phyloP scores from a whole-genome alignment of 768 basidiomycete genomes.

The Tremella fuciformis region DNA sequence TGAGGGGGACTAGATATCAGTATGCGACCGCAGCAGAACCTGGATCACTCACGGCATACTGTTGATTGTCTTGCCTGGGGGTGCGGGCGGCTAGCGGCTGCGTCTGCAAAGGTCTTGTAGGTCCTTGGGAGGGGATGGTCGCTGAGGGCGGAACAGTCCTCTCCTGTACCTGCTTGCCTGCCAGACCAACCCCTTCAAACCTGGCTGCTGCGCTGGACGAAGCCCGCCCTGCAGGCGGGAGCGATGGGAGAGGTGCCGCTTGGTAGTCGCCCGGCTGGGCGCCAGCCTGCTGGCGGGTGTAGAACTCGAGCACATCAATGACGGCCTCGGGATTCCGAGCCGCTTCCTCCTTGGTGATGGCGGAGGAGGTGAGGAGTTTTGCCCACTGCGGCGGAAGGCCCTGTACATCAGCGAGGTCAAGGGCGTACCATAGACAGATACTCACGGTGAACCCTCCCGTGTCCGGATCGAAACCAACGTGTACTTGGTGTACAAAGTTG shows the following conservation, averaged over 20 bases:
- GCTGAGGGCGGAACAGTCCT: neutral
- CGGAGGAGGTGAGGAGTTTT: conserved; percentile 91
- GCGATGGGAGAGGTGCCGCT: conserved; percentile 44
- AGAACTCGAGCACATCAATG: conserved; percentile 95
- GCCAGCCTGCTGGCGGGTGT: conserved; percentile 78
- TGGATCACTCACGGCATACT: neutral
- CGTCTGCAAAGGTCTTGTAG: neutral
- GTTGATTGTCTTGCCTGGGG: neutral
- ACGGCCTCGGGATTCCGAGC: conserved; percentile 96
- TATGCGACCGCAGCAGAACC: neutral
- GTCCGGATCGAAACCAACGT: conserved; percentile 92
- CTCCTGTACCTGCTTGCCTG: conserved; percentile 57
- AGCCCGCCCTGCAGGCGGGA: conserved; percentile 41
- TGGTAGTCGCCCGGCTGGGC: conserved; percentile 22
- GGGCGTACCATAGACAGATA: conserved; percentile 1
- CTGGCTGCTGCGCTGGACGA: conserved; percentile 58
- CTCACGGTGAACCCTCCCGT: conserved; percentile 90
- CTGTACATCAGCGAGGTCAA: conserved; percentile 53
- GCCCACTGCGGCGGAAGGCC: conserved; percentile 98
- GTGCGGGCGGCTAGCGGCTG: neutral
- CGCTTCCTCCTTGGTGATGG: conserved; percentile 96
- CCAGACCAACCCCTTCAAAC: conserved; percentile 88
- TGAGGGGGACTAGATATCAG: neutral
- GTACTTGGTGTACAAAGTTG: conserved; percentile 97
- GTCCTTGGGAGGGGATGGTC: neutral